phyloP scores from a whole-genome alignment of 345 rosid genomes.

The Populus alba region DNA sequence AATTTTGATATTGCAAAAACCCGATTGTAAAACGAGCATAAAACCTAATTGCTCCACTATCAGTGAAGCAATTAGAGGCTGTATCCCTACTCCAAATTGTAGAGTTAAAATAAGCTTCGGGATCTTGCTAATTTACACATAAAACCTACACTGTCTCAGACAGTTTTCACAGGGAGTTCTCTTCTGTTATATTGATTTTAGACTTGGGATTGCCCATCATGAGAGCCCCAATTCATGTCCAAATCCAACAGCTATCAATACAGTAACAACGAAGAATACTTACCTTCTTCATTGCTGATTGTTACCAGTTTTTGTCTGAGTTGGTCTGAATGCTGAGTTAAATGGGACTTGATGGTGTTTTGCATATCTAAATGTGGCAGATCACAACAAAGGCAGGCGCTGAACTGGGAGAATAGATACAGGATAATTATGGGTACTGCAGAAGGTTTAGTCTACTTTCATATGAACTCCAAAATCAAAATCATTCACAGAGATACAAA shows the following conservation, averaged over 20 bases:
- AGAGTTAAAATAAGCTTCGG: no score
- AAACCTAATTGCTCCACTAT: no score
- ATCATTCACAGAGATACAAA: constrained; percentile 90
- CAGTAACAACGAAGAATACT: not conserved
- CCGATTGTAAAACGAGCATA: not conserved
- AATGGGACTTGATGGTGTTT: not conserved
- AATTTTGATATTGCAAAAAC: not conserved
- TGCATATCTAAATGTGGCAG: constrained; percentile 36
- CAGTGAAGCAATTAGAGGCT: no score
- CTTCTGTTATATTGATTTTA: no score
- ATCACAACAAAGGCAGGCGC: constrained; percentile 51
- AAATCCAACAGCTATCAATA: not conserved
- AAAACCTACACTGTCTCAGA: no score
- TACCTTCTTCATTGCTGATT: not conserved
- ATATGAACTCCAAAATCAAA: constrained; percentile 59
- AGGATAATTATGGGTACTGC: constrained; percentile 69
- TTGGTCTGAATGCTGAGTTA: no score
- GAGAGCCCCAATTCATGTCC: no score
- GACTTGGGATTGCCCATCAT: no score
- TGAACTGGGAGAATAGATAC: constrained; percentile 70
- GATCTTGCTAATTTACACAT: no score
- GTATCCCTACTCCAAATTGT: no score
- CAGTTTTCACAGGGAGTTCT: no score
- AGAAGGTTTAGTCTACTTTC: constrained; percentile 83
- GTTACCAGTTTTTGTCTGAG: not conserved